Percentiles rank a stretch among this genome's conserved stretches.
Conservation (phyloP, 371 early-diverging fungal genomes). For the Mucor irregularis region DNA sequence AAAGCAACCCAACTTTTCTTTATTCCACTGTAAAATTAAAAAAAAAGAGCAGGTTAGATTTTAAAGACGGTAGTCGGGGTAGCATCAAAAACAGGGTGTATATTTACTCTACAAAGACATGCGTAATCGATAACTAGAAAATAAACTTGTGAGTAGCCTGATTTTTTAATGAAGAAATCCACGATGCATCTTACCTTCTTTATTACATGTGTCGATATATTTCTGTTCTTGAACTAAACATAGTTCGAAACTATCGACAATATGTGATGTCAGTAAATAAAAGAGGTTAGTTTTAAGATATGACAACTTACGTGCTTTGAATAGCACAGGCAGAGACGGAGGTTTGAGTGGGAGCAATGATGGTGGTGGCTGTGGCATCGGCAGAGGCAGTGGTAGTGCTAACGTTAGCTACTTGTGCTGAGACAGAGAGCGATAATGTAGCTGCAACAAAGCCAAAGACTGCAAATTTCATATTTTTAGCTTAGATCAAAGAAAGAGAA, state of each 20-base stretch:
- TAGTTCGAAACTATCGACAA: conserved; percentile 18
- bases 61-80: conserved; percentile 1
- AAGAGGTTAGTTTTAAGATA: background rate
- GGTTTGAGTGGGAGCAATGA: conserved; percentile 3
- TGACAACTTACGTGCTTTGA: conserved; percentile 24
- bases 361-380: conserved; percentile 1
- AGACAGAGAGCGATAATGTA: conserved; percentile 11
- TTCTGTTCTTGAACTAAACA: conserved; percentile 29
- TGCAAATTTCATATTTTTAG: conserved; percentile 16
- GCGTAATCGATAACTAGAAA: conserved; percentile 16
- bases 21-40: conserved; percentile 27
- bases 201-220: conserved; percentile 26
- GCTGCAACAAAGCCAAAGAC: conserved; percentile 10
- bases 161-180: background rate
- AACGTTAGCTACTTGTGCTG: conserved; percentile 12
- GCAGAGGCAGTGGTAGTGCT: background rate
- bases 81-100: background rate
- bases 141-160: background rate
- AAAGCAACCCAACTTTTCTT: conserved; percentile 27
- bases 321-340: conserved; percentile 16
- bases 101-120: conserved; percentile 30
- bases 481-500: background rate
- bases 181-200: conserved; percentile 13
- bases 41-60: conserved; percentile 11
- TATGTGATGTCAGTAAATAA: background rate